Evolutionary conservation across 352 stramenopile species (phyloP), one percentile per base, ranked within the genome.

Genomic region (Phytophthora macrochlamydospora): DNA sequence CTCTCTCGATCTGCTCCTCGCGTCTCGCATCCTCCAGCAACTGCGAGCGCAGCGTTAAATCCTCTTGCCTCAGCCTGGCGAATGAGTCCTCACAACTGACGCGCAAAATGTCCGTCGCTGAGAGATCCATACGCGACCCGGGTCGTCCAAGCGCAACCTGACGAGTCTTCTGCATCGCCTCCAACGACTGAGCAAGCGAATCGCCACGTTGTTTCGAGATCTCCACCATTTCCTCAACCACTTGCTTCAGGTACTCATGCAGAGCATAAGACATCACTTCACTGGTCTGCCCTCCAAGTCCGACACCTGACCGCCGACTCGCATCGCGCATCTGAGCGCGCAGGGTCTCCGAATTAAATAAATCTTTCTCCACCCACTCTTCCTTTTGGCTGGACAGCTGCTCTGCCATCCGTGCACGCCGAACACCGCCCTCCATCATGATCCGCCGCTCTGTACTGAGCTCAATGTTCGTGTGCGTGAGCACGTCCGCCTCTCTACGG

Each of bases 51-150:
- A 94, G 51, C 29, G 64, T 51, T 29, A 94, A 28, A 66, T 96
- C 86, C 12, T 91, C 79, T 56, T 91, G 78, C 0, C 85, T 74
- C 54, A 91, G 56, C 7, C 77, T 79, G 2, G 73, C 70, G 51
- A 94, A 96, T 31, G 87, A 86, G 31, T 94, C 84, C 62, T 96
- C 86, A 51, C 86, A 93, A 32, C 86, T 94, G n/a, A 93, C 82
- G 31, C 86, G 84, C 56, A 96, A 61, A 51, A 94, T 92, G 53
- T 96, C 88, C 9, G 81, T 91, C 24, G 86, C 84, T 4, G 85
- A 91, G 30, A 93, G 62, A 48, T 93, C 76, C 30, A 86, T 71
- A 4, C 63, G 67, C 44, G 48, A 53, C 13, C 59, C 66, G 31
- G 45, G 32, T 7, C 69, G 69, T 9, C 32, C 57, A 7, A 44